Percentiles rank a stretch among this genome's conserved stretches.
These are phyloP conservation scores for Amanita exitialis DNA, from an alignment of 768 basidiomycete species.

Conservation along the genomic window DNA sequence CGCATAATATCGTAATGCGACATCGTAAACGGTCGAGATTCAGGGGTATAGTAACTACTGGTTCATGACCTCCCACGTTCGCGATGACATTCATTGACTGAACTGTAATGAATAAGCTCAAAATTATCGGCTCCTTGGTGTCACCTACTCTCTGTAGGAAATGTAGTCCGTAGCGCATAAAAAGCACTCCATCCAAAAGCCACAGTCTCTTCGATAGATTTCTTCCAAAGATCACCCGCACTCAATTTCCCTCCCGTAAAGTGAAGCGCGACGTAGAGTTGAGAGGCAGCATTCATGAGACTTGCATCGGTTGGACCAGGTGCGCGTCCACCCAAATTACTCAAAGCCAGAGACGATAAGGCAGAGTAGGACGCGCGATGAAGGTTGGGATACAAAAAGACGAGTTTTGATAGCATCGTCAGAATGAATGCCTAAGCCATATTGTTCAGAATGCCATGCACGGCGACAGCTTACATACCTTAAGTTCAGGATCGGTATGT, in stretches of 20 bases:
- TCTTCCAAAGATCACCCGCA: conserved; percentile 62
- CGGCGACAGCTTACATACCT: conserved; percentile 26
- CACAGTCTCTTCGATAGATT: conserved; percentile 61
- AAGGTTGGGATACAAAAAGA: conserved; percentile 58
- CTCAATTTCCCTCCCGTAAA: conserved; percentile 75
- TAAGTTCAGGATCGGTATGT: conserved; percentile 37
- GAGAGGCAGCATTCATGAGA: conserved; percentile 38
- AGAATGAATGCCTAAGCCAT: conserved; percentile 28
- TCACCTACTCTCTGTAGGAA: conserved; percentile 31
- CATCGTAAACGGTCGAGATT: conserved; percentile 54
- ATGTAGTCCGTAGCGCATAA: conserved; percentile 48
- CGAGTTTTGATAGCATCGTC: conserved; percentile 42
- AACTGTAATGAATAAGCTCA: neutral
- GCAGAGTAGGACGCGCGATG: conserved; percentile 44
- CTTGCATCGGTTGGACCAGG: conserved; percentile 27
- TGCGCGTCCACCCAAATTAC: conserved; percentile 45
- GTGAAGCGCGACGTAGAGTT: conserved; percentile 54
- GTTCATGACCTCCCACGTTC: conserved; percentile 26
- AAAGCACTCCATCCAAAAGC: conserved; percentile 59
- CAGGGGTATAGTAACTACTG: conserved; percentile 39
- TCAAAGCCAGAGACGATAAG: conserved; percentile 43
- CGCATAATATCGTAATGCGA: conserved; percentile 37
- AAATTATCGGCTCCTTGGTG: neutral
- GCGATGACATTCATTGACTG: conserved; percentile 2
- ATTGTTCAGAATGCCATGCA: neutral